Evolutionary conservation across 176 grass and related monocot genomes (phyloP).

Genomic region (Neostapfia colusana): DNA sequence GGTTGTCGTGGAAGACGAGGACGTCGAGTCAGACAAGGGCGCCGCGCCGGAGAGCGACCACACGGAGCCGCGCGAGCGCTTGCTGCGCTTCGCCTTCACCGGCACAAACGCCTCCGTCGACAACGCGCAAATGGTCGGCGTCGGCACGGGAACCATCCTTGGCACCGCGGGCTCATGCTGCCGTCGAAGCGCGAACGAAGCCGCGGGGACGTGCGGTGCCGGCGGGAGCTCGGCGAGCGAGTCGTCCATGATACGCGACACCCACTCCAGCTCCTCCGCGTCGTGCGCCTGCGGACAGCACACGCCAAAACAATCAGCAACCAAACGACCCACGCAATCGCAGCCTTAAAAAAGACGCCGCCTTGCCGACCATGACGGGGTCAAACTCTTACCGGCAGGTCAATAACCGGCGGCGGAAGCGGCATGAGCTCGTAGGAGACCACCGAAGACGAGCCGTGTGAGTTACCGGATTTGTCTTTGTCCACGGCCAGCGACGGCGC

Average conservation of each 20-base stretch:
- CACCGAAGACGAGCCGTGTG: conserved; percentile 46
- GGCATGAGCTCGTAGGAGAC: conserved; percentile 60
- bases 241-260: conserved; percentile 89
- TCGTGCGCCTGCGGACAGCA: conserved; percentile 60
- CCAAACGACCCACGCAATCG: not conserved
- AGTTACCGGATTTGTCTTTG: conserved; percentile 51
- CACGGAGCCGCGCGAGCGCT: conserved; percentile 49
- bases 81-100: conserved; percentile 77
- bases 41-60: conserved; percentile 61
- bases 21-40: conserved; percentile 46
- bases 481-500: not conserved
- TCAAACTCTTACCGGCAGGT: conserved; percentile 54
- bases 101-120: conserved; percentile 70
- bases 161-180: not conserved
- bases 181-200: not conserved
- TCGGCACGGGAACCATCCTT: conserved; percentile 3
- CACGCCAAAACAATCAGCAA: conserved; percentile 14
- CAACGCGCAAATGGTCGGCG: conserved; percentile 56
- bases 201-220: not conserved
- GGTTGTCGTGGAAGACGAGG: conserved; percentile 49
- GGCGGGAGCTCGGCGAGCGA: conserved; percentile 65
- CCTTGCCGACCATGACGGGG: not conserved
- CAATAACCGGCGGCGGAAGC: conserved; percentile 48
- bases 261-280: conserved; percentile 87
- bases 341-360: not conserved